These are phyloP conservation scores for Solanum virginianum DNA, from an alignment of 257 asterid genomes.

Conservation along the genomic window DNA sequence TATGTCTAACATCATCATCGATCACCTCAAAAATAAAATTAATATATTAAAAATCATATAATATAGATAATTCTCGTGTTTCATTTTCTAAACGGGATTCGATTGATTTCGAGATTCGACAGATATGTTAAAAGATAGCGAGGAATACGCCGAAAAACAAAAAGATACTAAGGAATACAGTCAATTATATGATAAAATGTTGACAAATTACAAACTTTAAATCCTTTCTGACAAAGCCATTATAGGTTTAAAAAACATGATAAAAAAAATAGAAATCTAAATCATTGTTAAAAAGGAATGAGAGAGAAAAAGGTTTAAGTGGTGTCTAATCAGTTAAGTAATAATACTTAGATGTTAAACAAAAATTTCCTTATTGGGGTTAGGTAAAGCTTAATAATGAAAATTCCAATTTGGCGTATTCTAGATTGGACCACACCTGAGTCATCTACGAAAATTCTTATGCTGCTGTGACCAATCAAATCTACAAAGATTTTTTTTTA, in stretches of 20 bases:
- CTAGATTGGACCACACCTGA: background rate
- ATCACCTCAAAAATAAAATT: no score
- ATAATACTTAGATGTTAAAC: background rate
- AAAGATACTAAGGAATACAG: background rate
- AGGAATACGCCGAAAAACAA: background rate
- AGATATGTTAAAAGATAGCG: background rate
- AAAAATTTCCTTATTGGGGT: conserved; percentile 5
- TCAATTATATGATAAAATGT: background rate
- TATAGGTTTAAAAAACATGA: background rate
- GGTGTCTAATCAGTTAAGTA: conserved; percentile 16
- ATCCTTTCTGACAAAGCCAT: background rate
- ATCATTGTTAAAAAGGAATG: background rate
- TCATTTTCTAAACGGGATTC: background rate
- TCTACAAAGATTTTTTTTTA: background rate
- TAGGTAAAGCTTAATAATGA: conserved; percentile 21
- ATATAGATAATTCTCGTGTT: no score
- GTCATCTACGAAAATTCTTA: background rate
- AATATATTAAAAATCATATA: no score
- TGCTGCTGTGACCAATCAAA: background rate
- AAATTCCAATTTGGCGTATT: conserved; percentile 3
- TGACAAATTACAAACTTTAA: background rate
- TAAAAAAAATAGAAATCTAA: background rate
- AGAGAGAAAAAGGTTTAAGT: background rate
- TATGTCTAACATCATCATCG: no score
- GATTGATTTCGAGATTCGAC: background rate